Conservation (phyloP, 176 grass and related monocot genomes). For the Puya raimondii region DNA sequence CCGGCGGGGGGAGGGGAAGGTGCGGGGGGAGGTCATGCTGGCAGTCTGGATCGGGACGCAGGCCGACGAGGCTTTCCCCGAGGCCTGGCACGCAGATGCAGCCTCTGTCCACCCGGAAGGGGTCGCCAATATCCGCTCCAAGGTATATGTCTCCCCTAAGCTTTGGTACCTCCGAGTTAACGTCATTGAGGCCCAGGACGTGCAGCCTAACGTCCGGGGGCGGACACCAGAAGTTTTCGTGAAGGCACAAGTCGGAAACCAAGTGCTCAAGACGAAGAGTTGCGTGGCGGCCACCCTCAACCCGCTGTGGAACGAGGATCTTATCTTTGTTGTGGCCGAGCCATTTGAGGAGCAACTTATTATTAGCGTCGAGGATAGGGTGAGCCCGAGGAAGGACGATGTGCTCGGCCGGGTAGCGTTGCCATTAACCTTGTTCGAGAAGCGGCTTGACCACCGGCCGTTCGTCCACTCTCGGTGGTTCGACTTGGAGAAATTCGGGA, state of each 20-base stretch:
- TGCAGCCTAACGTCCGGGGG: conserved; percentile 39
- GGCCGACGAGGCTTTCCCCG: conserved; percentile 81
- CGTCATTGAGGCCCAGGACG: conserved; percentile 83
- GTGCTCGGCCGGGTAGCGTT: conserved; percentile 55
- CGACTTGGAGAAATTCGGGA: conserved; percentile 74
- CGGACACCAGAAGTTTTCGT: conserved; percentile 55
- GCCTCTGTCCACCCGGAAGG: conserved; percentile 53
- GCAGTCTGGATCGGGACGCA: conserved; percentile 90
- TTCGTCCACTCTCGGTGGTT: conserved; percentile 76
- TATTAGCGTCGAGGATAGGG: conserved; percentile 56
- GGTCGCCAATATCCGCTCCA: conserved; percentile 54
- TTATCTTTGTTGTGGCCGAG: conserved; percentile 84
- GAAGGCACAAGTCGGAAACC: conserved; percentile 75
- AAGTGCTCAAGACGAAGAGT: conserved; percentile 61
- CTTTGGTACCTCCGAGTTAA: conserved; percentile 93
- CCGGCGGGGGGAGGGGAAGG: conserved; percentile 33
- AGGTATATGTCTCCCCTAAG: conserved; percentile 82
- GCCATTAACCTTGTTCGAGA: conserved; percentile 60
- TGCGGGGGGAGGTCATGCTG: conserved; percentile 76
- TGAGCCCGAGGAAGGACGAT: conserved; percentile 57
- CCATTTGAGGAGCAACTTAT: conserved; percentile 93
- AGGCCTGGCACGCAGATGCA: conserved; percentile 92
- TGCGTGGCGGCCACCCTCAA: conserved; percentile 31
- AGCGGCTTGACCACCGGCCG: conserved; percentile 66
- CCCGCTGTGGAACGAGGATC: conserved; percentile 88